Base-by-base conservation (phyloP, 225 moss, liverwort and hornwort genomes). In the Straminergon stramineum region DNA sequence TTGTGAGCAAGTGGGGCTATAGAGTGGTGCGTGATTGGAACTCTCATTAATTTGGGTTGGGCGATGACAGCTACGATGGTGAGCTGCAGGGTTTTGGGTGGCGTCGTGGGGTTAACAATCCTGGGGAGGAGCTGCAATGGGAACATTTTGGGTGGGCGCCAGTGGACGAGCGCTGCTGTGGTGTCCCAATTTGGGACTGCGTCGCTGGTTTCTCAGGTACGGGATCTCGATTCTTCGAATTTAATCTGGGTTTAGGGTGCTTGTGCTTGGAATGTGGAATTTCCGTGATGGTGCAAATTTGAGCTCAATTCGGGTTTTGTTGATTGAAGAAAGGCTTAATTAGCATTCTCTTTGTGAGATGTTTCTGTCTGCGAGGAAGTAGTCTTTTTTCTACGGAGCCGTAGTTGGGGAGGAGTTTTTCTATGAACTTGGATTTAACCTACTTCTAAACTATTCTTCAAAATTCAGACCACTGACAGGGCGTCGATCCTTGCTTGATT, bases 31-130 rank as follows among this genome's bases (percentile, higher is more conserved):
- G 39, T 24, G 73, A 60, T 85, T 73, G 70, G 80, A 53, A 28
- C 74, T 82, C n/a, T 82, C 48, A 28, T 45, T 48, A 48, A 48
- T 48, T 66, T 73, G 62, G 81, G 51, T 62, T 23, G 39, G 66
- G 62, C 84, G 83, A 92, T 89, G 89, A 81, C 89, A 90, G 92
- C 90, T 73, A 91, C 92, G 37, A 90, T 85, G 89, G 75, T 76
- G 80, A 94, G 92, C 88, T 92, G 92, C 92, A 89, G 91, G 80
- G 89, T 75, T 73, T 74, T 88, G n/a, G 85, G 90, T 22, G 64
- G 88, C 28, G 53, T 76, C 85, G 85, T 62, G 79, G 82, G 63
- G 41, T 79, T 62, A 39, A 69, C 73, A 71, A 48, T 81, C 55
- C 56, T 71, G 55, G 35, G 35, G 88, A 53, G 31, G 88, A 86